phyloP scores from a whole-genome alignment of 441 rosid genomes.

The Jatropha podagrica region DNA sequence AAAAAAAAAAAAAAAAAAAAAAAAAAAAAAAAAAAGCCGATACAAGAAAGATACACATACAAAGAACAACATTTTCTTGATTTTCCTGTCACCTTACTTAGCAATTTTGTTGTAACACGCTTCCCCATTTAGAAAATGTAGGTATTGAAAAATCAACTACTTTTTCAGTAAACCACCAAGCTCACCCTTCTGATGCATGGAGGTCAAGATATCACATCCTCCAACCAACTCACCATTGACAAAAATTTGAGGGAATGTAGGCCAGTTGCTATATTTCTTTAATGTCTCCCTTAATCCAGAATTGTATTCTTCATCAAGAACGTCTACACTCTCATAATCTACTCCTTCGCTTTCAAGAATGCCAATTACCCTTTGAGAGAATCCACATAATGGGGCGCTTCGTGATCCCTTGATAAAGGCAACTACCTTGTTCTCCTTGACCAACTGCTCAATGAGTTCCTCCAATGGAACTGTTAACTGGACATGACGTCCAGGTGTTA shows the following conservation, averaged over 20 bases:
- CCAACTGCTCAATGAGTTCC: conserved; percentile 63
- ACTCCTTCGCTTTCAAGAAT: conserved; percentile 76
- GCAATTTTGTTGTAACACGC: neutral
- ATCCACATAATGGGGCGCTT: conserved; percentile 84
- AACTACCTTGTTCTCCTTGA: conserved; percentile 85
- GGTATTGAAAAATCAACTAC: conserved; percentile 8
- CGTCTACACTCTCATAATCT: conserved; percentile 78
- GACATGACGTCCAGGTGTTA: conserved; percentile 83
- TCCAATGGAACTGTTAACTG: conserved; percentile 70
- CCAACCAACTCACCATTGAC: conserved; percentile 88
- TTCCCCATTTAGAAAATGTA: neutral
- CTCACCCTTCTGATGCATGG: conserved; percentile 90
- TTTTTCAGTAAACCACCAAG: conserved; percentile 52
- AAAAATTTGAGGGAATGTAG: conserved; percentile 91
- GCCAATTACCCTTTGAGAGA: conserved; percentile 77
- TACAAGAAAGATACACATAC: neutral
- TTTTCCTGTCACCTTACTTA: neutral
- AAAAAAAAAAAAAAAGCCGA: no score
- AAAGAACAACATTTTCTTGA: neutral
- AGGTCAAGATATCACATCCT: conserved; percentile 74
- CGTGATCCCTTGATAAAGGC: conserved; percentile 89
- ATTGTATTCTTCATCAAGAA: conserved; percentile 83
- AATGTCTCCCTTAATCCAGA: conserved; percentile 77
- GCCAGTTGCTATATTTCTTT: conserved; percentile 96
- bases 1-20: no score